Percentiles rank a stretch among this genome's conserved stretches.
These are phyloP conservation scores for Rhododendron mucronatum DNA, from an alignment of 148 eudicot genomes.

Conservation along the genomic window DNA sequence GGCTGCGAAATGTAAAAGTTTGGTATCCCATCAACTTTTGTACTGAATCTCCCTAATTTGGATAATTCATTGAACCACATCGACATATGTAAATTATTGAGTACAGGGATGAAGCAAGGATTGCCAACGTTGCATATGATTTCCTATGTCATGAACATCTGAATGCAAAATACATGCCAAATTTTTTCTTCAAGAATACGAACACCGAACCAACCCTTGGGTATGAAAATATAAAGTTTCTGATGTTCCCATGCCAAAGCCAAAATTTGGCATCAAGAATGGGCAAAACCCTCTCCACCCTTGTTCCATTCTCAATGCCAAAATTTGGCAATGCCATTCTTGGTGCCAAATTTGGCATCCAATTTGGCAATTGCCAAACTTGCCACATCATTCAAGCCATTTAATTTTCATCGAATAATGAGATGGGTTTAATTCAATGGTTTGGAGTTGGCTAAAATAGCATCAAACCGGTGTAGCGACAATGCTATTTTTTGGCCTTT, in stretches of 20 bases:
- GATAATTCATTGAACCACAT: neutral
- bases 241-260: neutral
- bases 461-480: neutral
- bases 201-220: neutral
- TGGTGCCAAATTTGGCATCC: neutral
- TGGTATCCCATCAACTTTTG: neutral
- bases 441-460: neutral
- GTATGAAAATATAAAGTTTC: neutral
- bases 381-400: neutral
- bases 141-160: neutral
- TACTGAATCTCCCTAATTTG: neutral
- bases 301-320: neutral
- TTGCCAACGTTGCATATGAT: neutral
- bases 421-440: neutral
- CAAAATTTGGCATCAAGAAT: neutral
- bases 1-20: neutral
- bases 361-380: no score
- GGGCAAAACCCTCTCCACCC: neutral
- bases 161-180: neutral
- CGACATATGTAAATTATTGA: neutral
- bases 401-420: no score
- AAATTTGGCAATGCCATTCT: no score
- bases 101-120: neutral
- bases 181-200: neutral
- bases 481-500: neutral